These are phyloP conservation scores for Hippophae tibetana DNA, from an alignment of 306 rosid genomes.

Conservation along the genomic window DNA sequence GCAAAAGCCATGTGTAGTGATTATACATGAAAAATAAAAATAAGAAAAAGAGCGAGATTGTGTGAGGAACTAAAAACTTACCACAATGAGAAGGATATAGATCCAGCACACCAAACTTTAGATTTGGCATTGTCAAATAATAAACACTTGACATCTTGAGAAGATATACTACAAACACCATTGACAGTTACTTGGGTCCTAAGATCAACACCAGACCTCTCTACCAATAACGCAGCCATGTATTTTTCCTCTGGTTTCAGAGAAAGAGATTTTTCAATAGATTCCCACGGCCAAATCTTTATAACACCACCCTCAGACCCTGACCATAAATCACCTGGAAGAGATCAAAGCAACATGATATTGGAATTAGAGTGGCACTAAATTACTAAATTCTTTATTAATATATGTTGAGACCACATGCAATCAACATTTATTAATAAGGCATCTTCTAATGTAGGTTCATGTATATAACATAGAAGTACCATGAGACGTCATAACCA, in stretches of 20 bases:
- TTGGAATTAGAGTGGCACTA: too few species aligned
- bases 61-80: slow-evolving; percentile 16
- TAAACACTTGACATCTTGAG: slow-evolving; percentile 85
- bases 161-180: slow-evolving; percentile 83
- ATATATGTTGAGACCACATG: too few species aligned
- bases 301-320: slow-evolving; percentile 88
- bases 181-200: slow-evolving; percentile 78
- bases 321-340: slow-evolving; percentile 86
- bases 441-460: too few species aligned
- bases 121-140: slow-evolving; percentile 59
- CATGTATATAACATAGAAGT: not conserved
- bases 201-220: slow-evolving; percentile 80
- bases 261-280: slow-evolving; percentile 82
- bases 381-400: too few species aligned
- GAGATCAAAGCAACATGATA: not conserved
- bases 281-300: slow-evolving; percentile 96
- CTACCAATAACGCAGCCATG: slow-evolving; percentile 95
- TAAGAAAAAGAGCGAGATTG: too few species aligned
- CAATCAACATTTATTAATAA: too few species aligned
- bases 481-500: slow-evolving; percentile 61
- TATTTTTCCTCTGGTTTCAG: slow-evolving; percentile 79
- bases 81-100: slow-evolving; percentile 83
- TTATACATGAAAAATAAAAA: too few species aligned
- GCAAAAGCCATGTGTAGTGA: too few species aligned
- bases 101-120: slow-evolving; percentile 75